These are phyloP conservation scores for Xylaria flabelliformis DNA, from an alignment of 495 filamentous ascomycete genomes.

Conservation along the genomic window DNA sequence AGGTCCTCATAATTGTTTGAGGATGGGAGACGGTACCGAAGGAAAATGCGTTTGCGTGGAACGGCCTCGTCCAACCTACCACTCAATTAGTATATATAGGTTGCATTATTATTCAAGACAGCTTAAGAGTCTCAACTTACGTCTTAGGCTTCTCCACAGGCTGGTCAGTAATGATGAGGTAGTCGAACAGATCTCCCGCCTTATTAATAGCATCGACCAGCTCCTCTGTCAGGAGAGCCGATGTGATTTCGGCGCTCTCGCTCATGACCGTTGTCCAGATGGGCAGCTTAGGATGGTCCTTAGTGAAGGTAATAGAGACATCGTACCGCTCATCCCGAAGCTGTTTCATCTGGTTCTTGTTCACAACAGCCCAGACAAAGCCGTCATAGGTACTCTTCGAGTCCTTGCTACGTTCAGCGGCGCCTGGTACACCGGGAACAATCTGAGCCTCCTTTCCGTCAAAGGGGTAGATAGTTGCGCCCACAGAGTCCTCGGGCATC, in stretches of 20 bases:
- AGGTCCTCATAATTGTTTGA: slow-evolving; percentile 68
- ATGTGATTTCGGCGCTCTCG: slow-evolving; percentile 95
- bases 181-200: slow-evolving; percentile 84
- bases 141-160: slow-evolving; percentile 87
- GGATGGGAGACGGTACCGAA: slow-evolving; percentile 75
- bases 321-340: slow-evolving; percentile 94
- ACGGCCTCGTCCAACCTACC: slow-evolving; percentile 81
- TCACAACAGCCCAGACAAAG: slow-evolving; percentile 93
- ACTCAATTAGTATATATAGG: slow-evolving; percentile 36
- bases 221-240: slow-evolving; percentile 81
- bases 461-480: slow-evolving; percentile 82
- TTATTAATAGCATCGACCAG: slow-evolving; percentile 79
- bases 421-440: slow-evolving; percentile 65
- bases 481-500: slow-evolving; percentile 69
- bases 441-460: slow-evolving; percentile 85
- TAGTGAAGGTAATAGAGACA: slow-evolving; percentile 87
- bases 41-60: slow-evolving; percentile 84
- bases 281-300: slow-evolving; percentile 90
- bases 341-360: slow-evolving; percentile 91
- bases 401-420: slow-evolving; percentile 60
- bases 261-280: slow-evolving; percentile 93
- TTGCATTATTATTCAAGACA: background rate
- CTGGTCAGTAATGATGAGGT: slow-evolving; percentile 88
- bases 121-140: slow-evolving; percentile 56
- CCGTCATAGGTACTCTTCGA: slow-evolving; percentile 82